Evolutionary conservation across 345 rosid species (phyloP), one percentile per base, ranked within the genome.

Genomic region (Raphanus raphanistrum): DNA sequence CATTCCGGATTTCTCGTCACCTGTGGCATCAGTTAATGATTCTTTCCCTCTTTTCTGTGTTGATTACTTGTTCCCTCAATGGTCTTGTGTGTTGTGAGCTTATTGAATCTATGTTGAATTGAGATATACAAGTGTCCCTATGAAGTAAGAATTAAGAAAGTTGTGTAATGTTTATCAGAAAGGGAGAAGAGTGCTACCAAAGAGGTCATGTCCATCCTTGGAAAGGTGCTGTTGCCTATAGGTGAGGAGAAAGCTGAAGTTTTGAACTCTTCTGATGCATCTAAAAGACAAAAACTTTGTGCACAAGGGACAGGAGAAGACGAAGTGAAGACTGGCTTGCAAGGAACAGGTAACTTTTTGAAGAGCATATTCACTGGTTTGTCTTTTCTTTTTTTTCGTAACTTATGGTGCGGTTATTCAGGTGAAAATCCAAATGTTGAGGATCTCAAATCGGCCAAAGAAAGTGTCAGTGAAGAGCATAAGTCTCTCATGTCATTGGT

Each of bases 161-260:
- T 63, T 63, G 8, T 2, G 11, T 31, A 45, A 2, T 26, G 72
- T 78, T 57, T 71, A 65, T 70, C 90, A 93, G 96, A 86, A 87
- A 87, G 97, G 86, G 97, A 90, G 85, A 92, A 94, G 66, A 92
- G 96, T 81, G 98, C 97, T 25, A 94, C 97, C 2, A 89, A 89
- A 79, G 98, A 92, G 81, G 94, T 85, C 59, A 89, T 94, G 71
- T 76, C 88, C 67, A 88, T 92, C 81, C 93, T 94, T 72, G 87
- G 86, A 5, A 89, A 89, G 93, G 98, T 89, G n/a, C 52, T 89
- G 7, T 52, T 43, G 13, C 73, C 83, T 70, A 36, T 16, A 35
- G 63, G 62, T 41, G 63, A 66, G 79, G 85, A 76, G 16, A 74
- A 60, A 43, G 38, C 75, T 31, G 74, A 63, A 65, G 65, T 68